Percentiles rank a stretch among this genome's conserved stretches.
phyloP scores from a whole-genome alignment of 2,329 filamentous ascomycete genomes.

The Mycosphaerella arachidis region DNA sequence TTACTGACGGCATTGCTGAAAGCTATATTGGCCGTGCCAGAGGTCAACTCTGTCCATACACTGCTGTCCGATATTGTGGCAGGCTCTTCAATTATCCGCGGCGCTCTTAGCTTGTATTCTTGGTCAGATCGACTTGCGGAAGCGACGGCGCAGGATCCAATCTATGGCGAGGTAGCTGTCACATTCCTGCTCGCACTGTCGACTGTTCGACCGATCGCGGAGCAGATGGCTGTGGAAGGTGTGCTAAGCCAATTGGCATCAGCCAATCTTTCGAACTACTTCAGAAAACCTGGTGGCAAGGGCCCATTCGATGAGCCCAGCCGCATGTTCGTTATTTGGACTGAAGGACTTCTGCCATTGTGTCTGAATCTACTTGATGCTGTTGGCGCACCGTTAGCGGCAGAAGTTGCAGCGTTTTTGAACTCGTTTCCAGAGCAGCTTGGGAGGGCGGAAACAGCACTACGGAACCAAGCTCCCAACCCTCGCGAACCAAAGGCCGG shows the following conservation, averaged over 20 bases:
- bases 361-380: slow-evolving; percentile 82
- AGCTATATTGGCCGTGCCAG: slow-evolving; percentile 72
- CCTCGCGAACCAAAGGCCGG: slow-evolving; percentile 45
- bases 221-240: slow-evolving; percentile 84
- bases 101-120: slow-evolving; percentile 81
- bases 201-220: slow-evolving; percentile 72
- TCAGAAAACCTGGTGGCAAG: slow-evolving; percentile 63
- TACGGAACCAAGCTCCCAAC: slow-evolving; percentile 55
- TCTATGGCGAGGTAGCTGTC: slow-evolving; percentile 90
- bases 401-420: slow-evolving; percentile 80
- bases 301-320: slow-evolving; percentile 73
- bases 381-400: slow-evolving; percentile 74
- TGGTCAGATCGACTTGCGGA: slow-evolving; percentile 85
- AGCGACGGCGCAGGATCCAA: slow-evolving; percentile 67
- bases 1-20: slow-evolving; percentile 86
- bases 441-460: slow-evolving; percentile 63
- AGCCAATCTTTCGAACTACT: slow-evolving; percentile 72
- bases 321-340: slow-evolving; percentile 86
- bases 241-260: slow-evolving; percentile 74
- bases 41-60: slow-evolving; percentile 54
- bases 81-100: slow-evolving; percentile 66
- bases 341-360: slow-evolving; percentile 78
- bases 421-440: slow-evolving; percentile 85
- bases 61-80: slow-evolving; percentile 47
- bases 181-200: slow-evolving; percentile 86